Evolutionary conservation across 371 early-diverging fungal genomes (phyloP), one percentile per base, ranked within the genome.

Genomic region (Mucor piriformis): DNA sequence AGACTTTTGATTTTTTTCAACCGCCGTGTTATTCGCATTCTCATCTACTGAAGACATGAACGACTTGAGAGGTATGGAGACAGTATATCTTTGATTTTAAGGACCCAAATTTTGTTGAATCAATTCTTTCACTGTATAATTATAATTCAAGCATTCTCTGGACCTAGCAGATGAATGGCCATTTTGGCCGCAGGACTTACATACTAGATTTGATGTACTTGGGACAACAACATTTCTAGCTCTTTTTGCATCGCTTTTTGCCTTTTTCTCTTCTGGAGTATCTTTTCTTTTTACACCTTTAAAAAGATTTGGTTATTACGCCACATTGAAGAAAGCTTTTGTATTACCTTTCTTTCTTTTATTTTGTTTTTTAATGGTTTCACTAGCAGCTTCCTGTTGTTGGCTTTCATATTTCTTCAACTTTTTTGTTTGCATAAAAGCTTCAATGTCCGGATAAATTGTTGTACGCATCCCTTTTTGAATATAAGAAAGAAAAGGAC

Each of bases 121-220:
- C 40, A 35, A 38, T 52, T 52, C 40, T 33, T 52, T 52, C 21
- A 52, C 21, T 34, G 52, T 6, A 52, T 35, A 52, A 23, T 52
- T 35, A 24, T 52, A 37, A 24, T 52, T 52, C 21, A 15, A 13
- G 24, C 52, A 52, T 15, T 20, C 38, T 20, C 11, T 18, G 37
- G 35, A 34, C 23, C 38, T 38, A 21, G 52, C 35, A 34, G 52
- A 23, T 20, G 38, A 13, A 37, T 52, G 52, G 2, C 52, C 52
- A 20, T 16, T 18, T 18, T 38, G 21, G 15, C 34, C 34, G 34
- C 52, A 52, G 12, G 38, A 52, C 16, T 34, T 34, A 24, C 52
- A 52, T 23, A 38, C 52, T 18, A 29, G 32, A 33, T 12, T 33
- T 37, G 35, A 34, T 21, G 38, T 23, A 21, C 23, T 23, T n/a